A percentile compares a stretch with the other conserved stretches of the same genome.
These are phyloP conservation scores for Suillus fuscotomentosus DNA, from an alignment of 768 basidiomycete species.

Conservation along the genomic window DNA sequence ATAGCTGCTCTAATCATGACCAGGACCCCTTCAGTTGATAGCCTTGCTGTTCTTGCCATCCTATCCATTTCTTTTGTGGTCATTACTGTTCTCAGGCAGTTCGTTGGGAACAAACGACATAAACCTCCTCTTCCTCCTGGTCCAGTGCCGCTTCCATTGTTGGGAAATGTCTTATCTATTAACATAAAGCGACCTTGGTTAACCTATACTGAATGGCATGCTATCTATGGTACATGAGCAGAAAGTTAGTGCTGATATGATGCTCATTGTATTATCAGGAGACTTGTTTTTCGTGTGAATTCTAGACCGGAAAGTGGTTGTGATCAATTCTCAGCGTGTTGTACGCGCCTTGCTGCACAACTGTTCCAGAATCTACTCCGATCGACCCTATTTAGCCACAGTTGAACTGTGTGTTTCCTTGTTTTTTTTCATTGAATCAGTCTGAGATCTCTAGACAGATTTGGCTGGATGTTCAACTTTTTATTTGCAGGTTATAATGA, in stretches of 20 bases:
- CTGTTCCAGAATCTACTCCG: slow-evolving; percentile 8
- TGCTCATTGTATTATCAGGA: neutral
- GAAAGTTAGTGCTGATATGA: too few relatives aligned
- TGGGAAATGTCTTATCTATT: neutral
- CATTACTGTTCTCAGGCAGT: neutral
- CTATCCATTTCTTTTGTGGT: neutral
- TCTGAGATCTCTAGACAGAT: neutral
- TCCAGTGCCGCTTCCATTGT: slow-evolving; percentile 1
- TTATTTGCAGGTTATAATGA: neutral
- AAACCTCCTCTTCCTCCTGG: slow-evolving; percentile 2
- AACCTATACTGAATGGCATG: neutral
- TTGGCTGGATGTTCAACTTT: slow-evolving; percentile 6
- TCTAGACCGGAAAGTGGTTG: neutral
- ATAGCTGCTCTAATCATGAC: neutral
- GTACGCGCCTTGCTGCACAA: slow-evolving; percentile 4
- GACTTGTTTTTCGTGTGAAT: slow-evolving; percentile 3
- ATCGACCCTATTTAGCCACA: slow-evolving; percentile 2
- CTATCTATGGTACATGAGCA: slow-evolving; percentile 12
- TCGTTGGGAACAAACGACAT: neutral
- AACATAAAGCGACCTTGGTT: neutral
- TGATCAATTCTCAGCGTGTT: slow-evolving; percentile 1
- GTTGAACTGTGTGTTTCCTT: neutral
- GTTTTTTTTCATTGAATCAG: neutral
- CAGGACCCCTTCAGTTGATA: neutral
- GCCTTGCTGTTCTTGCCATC: neutral